phyloP scores from a whole-genome alignment of 306 rosid genomes.

The Castanea mollissima region DNA sequence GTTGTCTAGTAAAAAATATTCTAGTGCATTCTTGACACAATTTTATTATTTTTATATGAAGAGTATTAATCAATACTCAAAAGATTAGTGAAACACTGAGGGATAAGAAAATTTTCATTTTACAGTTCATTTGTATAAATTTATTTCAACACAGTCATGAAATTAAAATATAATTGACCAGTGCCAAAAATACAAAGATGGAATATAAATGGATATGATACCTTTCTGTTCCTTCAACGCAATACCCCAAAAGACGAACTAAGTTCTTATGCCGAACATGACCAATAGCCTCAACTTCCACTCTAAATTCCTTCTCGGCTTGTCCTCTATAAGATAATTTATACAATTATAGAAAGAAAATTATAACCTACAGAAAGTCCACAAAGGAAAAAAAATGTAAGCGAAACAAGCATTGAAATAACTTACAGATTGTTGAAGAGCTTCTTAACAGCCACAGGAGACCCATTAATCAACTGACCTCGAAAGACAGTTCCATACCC shows the following conservation, averaged over 20 bases:
- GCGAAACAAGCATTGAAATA: slow-evolving; percentile 14
- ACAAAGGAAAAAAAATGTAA: neutral
- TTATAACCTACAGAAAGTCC: neutral
- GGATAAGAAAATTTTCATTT: neutral
- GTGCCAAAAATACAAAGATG: slow-evolving; percentile 3
- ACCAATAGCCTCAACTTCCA: slow-evolving; percentile 97
- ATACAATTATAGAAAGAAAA: neutral
- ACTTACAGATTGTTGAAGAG: slow-evolving; percentile 87
- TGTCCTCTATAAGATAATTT: slow-evolving; percentile 62
- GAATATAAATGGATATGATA: slow-evolving; percentile 26
- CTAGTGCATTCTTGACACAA: neutral
- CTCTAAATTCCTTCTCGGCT: slow-evolving; percentile 93
- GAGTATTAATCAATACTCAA: neutral
- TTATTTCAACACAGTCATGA: slow-evolving; percentile 11
- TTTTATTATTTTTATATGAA: neutral
- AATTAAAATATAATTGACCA: neutral
- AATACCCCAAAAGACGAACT: slow-evolving; percentile 86
- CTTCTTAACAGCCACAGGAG: slow-evolving; percentile 91
- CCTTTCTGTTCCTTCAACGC: slow-evolving; percentile 97
- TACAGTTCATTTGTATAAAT: slow-evolving; percentile 13
- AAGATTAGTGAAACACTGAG: neutral
- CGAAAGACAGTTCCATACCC: slow-evolving; percentile 90
- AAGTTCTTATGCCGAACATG: slow-evolving; percentile 92
- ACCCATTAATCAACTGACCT: slow-evolving; percentile 74
- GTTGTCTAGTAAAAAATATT: neutral